A percentile compares a stretch with the other conserved stretches of the same genome.
phyloP scores from a whole-genome alignment of 148 eudicot genomes.

The Fallopia convolvulus region DNA sequence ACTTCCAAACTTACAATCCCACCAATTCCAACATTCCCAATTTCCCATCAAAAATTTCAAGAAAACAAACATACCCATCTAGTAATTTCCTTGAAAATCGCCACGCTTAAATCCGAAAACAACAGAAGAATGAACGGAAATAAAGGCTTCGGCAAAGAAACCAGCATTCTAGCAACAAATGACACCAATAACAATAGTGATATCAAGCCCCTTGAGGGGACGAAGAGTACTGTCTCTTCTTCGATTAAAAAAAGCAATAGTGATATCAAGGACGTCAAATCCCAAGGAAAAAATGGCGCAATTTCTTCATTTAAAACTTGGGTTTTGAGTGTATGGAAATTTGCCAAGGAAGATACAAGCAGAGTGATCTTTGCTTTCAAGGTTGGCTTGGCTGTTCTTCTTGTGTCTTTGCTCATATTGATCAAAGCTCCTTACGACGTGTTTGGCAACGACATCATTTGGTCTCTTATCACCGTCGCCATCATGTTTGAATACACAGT shows the following conservation, averaged over 20 bases:
- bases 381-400: constrained; percentile 51
- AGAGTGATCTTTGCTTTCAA: constrained; percentile 44
- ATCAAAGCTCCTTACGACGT: constrained; percentile 35
- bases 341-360: constrained; percentile 38
- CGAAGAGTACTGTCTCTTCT: no score
- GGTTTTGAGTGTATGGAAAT: constrained; percentile 31
- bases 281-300: constrained; percentile 15
- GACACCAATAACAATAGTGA: background rate
- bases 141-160: constrained; percentile 29
- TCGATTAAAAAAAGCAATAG: background rate
- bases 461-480: constrained; percentile 65
- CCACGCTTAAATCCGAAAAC: background rate
- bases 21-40: background rate
- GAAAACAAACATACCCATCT: background rate
- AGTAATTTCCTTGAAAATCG: background rate
- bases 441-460: constrained; percentile 46
- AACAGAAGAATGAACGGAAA: constrained; percentile 30
- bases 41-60: constrained; percentile 2
- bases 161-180: constrained; percentile 22
- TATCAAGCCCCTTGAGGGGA: background rate
- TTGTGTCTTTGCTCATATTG: constrained; percentile 52
- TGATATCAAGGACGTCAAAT: constrained; percentile 18
- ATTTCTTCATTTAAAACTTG: constrained; percentile 9
- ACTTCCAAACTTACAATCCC: background rate
- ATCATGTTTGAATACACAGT: constrained; percentile 66